Conservation (phyloP, 2,329 filamentous ascomycete species). For the Exophiala alcalophila region DNA sequence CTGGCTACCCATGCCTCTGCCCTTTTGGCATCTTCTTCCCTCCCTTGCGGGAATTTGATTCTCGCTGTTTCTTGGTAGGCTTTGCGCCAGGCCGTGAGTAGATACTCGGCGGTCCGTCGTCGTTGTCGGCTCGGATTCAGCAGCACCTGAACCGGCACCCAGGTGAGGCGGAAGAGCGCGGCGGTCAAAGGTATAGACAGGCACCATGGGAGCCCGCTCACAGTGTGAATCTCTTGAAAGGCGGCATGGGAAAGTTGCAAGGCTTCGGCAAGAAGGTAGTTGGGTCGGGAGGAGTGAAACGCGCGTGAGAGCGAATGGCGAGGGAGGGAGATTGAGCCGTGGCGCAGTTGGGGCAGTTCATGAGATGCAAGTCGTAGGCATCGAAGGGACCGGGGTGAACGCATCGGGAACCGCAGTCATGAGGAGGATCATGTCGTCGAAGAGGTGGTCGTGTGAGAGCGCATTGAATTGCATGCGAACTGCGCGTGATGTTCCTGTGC, state of each 20-base stretch:
- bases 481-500: too few species aligned
- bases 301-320: conserved; percentile 1
- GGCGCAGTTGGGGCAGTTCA: not conserved
- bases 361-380: not conserved
- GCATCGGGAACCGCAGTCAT: conserved; percentile 1
- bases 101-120: conserved; percentile 42
- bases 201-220: conserved; percentile 53
- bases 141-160: conserved; percentile 48
- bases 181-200: conserved; percentile 55
- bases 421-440: not conserved
- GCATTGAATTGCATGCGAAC: too few species aligned
- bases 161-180: conserved; percentile 49
- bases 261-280: conserved; percentile 29
- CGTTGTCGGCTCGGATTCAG: conserved; percentile 40
- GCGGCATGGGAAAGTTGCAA: conserved; percentile 16
- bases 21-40: conserved; percentile 11
- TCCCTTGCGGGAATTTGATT: conserved; percentile 11
- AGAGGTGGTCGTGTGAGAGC: conserved; percentile 1
- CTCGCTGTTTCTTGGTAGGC: conserved; percentile 26
- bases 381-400: conserved; percentile 2
- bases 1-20: conserved; percentile 18
- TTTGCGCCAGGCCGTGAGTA: conserved; percentile 40
- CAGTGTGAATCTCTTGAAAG: conserved; percentile 45
- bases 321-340: not conserved
- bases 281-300: conserved; percentile 51